A percentile compares a stretch with the other conserved stretches of the same genome.
Evolutionary conservation across 2,329 filamentous ascomycete species (phyloP).

Genomic region (Phoma sp.): DNA sequence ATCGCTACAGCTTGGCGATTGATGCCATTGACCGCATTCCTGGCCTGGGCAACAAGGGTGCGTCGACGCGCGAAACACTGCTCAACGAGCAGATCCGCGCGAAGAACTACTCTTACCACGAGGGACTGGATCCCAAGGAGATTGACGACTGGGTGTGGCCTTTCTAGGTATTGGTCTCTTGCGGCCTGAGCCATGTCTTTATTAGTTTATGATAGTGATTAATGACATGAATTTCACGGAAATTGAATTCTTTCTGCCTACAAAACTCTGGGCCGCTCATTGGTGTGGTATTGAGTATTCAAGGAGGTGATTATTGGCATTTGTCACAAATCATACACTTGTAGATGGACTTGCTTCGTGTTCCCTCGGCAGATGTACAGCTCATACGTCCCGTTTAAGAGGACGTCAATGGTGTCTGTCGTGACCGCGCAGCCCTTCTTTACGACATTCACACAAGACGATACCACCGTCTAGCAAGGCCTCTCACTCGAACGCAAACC

Average conservation of each 20-base stretch:
- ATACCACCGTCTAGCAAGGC: too few species aligned
- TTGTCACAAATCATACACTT: not conserved
- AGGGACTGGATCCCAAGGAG: conserved; percentile 73
- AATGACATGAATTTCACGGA: conserved; percentile 1
- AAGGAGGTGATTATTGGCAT: not conserved
- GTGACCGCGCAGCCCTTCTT: too few species aligned
- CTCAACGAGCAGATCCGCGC: conserved; percentile 69
- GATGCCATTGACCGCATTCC: conserved; percentile 75
- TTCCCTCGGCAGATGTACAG: too few species aligned
- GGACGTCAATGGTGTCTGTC: too few species aligned
- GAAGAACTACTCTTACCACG: conserved; percentile 67
- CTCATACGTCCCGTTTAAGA: too few species aligned
- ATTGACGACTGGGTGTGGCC: conserved; percentile 73
- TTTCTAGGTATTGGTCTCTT: conserved; percentile 32
- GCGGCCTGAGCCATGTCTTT: not conserved
- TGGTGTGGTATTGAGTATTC: not conserved
- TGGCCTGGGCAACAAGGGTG: conserved; percentile 67
- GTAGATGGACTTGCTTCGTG: too few species aligned
- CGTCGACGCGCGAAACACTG: conserved; percentile 67
- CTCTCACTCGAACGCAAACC: too few species aligned
- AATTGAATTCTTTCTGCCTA: not conserved
- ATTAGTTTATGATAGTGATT: not conserved
- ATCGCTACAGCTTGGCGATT: conserved; percentile 78
- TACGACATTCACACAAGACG: too few species aligned
- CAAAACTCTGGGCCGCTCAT: not conserved